Evolutionary conservation across 352 stramenopile species (phyloP).

Genomic region (Globisporangium rhizosaccharum): DNA sequence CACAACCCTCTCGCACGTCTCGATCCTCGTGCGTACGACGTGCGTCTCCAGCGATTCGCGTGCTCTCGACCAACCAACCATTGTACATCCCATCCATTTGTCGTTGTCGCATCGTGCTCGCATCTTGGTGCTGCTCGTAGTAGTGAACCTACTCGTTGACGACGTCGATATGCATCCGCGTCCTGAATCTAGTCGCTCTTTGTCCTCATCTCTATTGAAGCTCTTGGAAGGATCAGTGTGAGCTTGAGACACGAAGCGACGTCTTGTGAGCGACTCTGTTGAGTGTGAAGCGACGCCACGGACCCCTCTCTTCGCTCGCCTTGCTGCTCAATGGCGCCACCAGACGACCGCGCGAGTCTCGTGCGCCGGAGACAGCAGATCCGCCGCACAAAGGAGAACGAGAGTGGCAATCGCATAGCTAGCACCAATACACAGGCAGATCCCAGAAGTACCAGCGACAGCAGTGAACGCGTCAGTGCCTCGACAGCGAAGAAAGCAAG

Average conservation of each 20-base stretch:
- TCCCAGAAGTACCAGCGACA: not conserved
- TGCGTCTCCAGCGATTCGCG: too few species aligned
- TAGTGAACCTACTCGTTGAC: too few species aligned
- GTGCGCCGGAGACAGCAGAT: conserved; percentile 30
- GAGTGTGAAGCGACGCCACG: not conserved
- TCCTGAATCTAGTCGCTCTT: too few species aligned
- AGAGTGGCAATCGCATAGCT: conserved; percentile 12
- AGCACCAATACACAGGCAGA: not conserved
- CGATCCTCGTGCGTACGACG: too few species aligned
- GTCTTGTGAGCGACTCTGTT: not conserved
- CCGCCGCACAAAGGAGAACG: conserved; percentile 14
- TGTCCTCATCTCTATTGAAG: too few species aligned
- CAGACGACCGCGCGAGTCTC: conserved; percentile 33
- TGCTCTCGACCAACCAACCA: too few species aligned
- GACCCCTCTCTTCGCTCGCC: not conserved
- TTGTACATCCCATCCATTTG: too few species aligned
- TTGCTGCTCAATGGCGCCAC: not conserved
- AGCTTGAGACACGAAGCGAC: not conserved
- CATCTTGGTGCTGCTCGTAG: too few species aligned
- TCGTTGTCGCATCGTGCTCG: too few species aligned
- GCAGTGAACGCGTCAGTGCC: conserved; percentile 4
- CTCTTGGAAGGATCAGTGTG: too few species aligned
- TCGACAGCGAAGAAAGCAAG: not conserved
- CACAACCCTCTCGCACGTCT: too few species aligned
- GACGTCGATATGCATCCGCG: too few species aligned